Evolutionary conservation across 2,329 filamentous ascomycete species (phyloP), one percentile per base, ranked within the genome.

Genomic region (Penicillium frequentans): DNA sequence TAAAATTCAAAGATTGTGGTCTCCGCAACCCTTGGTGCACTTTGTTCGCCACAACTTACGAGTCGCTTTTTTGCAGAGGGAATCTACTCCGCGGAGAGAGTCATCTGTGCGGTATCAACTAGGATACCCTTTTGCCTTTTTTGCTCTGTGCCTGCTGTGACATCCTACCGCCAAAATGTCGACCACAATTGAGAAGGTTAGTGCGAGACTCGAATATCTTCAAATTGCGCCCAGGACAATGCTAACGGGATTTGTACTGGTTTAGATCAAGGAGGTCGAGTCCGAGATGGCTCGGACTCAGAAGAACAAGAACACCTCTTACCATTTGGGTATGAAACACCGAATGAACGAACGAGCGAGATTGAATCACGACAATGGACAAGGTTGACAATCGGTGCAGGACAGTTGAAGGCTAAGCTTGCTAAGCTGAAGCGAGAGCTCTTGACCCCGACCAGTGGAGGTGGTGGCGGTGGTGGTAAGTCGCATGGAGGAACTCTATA

Each of bases 401-500:
- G 85, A 70, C 93, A 98, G 79, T 82, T 99, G 67, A 99, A 99
- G 80, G 95, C 95, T 64, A 99, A 99, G 79, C 86, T 99, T 72
- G 93, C 95, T 48, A 99, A 99, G 81, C 84, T 99, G 70, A 98
- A 97, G 84, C 87, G 91, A 73, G 95, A 99, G 78, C 86, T 99
- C 49, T 84, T 99, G 65, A 96, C 91, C 43, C 95, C 95, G 8
- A 82, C 84, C 21, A 83, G 86, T 42, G 83, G 90, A 49, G 90
- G 93, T 49, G 91, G 93, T 56, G 93, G 90, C 56, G 92, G 87
- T 62, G 91, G 90, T 73, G 81, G 77, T 79, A 67, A 72, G 72
- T 69, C 23, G 31, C 29, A 16, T 35, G 4, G 8, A 9, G 21
- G 43, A 47, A 29, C 29, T 27, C 21, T 19, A 59, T 62, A 21